Conservation (phyloP, 176 grass and related monocot genomes). For the Oryza australiensis region DNA sequence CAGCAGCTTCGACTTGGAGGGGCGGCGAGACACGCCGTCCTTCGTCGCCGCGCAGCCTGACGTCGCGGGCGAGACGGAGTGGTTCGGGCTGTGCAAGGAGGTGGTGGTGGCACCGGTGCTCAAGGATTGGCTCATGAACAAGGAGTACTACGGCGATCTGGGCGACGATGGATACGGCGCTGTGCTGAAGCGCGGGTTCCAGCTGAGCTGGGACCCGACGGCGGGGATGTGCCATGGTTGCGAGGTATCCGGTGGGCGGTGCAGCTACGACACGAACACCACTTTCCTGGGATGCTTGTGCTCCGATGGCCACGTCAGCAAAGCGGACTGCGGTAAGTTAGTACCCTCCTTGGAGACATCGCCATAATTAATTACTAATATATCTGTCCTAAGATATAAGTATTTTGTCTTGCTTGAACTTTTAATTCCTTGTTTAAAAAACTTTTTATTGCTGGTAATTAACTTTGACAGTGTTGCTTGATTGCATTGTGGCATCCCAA, state of each 20-base stretch:
- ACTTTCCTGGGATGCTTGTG: slow-evolving; percentile 54
- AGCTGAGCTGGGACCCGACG: slow-evolving; percentile 45
- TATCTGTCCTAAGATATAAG: no score
- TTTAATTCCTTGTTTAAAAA: no score
- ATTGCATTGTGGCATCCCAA: not conserved
- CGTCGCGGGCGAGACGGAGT: not conserved
- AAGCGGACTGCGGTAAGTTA: not conserved
- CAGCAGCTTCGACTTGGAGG: not conserved
- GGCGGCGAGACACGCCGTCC: not conserved
- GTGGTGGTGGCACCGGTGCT: slow-evolving; percentile 31
- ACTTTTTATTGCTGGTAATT: no score
- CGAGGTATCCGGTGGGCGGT: slow-evolving; percentile 9
- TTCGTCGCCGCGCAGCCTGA: not conserved
- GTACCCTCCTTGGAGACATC: not conserved
- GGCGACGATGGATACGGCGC: not conserved
- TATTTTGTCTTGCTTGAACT: no score
- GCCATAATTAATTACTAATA: not conserved
- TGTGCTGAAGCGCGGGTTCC: slow-evolving; percentile 43
- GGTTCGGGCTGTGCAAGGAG: not conserved
- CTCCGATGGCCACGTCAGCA: slow-evolving; percentile 30
- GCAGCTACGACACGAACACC: slow-evolving; percentile 29
- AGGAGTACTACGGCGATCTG: not conserved
- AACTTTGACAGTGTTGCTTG: not conserved
- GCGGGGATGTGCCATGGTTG: not conserved
- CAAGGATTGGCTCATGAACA: not conserved